Base-by-base conservation (phyloP, 805 yeast species). In the Starmerella lactis-condensi region DNA sequence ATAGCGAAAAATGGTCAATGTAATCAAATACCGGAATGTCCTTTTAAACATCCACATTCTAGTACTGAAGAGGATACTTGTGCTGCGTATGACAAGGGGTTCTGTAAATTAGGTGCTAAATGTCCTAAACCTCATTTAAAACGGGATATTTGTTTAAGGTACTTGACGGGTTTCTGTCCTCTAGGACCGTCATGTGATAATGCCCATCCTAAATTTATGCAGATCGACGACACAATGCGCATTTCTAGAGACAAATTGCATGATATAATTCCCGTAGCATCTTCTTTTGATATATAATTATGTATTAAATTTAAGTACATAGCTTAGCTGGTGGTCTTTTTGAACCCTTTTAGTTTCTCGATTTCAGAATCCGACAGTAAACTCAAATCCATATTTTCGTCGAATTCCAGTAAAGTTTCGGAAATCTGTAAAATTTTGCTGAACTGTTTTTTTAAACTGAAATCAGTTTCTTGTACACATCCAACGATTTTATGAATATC, bases 21-120 rank as follows among this genome's bases (percentile, higher is more conserved):
- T 52, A 75, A 92, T 5, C 94, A 82, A 52, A 67, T 82, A 1
- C 89, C 93, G 1, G 99, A 89, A 49, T 89, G 99, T 51, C 71
- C 81, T 33, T 89, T 81, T 52, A 61, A 78, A 32, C 99, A 89
- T 51, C 21, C 31, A 13, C 28, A 22, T n/a, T 72, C 83, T 18
- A 72, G 68, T 46, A 67, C 75, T 43, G 77, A 76, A 53, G 71
- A 83, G n/a, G 92, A 93, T 0, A 77, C 74, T 37, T 89, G 98
- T 48, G 65, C 64, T 31, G 73, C 75, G 45, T 89, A 83, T 51
- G 73, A 74, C 30, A 61, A 67, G 44, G 98, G 98, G 0, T 89
- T 81, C 50, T 89, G 98, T 56, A 76, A 79, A 8, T 76, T 73
- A 43, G 98, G 98, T 0, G 92, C 94, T 7, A 61, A 62, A 16